phyloP scores from a whole-genome alignment of 2,329 filamentous ascomycete species.

The Trichoderma sp. region DNA sequence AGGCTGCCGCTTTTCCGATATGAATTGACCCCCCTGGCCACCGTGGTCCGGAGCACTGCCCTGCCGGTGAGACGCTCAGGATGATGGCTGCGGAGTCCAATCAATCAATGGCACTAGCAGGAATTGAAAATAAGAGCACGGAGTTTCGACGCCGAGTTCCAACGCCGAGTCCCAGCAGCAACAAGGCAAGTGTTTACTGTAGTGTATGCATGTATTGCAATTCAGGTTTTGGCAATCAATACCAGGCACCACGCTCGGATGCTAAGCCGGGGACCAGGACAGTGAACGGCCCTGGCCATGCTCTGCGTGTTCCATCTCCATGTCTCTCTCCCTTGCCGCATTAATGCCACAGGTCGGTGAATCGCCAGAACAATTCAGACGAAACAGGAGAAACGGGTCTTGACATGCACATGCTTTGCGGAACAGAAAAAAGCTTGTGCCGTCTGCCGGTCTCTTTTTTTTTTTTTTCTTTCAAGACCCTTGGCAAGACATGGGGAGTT shows the following conservation, averaged over 20 bases:
- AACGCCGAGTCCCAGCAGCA: neutral
- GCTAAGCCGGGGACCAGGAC: slow-evolving; percentile 7
- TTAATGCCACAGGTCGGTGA: slow-evolving; percentile 14
- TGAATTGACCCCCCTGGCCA: slow-evolving; percentile 2
- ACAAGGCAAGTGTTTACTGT: neutral
- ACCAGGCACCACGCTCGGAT: slow-evolving; percentile 20
- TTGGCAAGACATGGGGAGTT: slow-evolving; percentile 7
- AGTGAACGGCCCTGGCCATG: neutral
- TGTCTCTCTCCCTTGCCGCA: slow-evolving; percentile 18
- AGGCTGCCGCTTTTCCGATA: slow-evolving; percentile 16
- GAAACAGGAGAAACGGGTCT: slow-evolving; percentile 23
- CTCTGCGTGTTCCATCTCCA: slow-evolving; percentile 16
- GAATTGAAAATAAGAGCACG: neutral
- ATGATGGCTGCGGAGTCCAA: slow-evolving; percentile 1
- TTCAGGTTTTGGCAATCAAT: neutral
- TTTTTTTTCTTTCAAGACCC: neutral
- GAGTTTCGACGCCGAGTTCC: neutral
- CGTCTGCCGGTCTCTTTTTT: neutral
- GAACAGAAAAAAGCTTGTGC: slow-evolving; percentile 5
- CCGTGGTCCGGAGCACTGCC: slow-evolving; percentile 11
- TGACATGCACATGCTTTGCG: neutral
- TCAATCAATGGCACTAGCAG: neutral
- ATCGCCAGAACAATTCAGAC: slow-evolving; percentile 15
- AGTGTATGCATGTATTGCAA: neutral
- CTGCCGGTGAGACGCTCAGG: slow-evolving; percentile 11